These are phyloP conservation scores for Penicillium aurantiogriseum DNA, from an alignment of 2,329 filamentous ascomycete species.

Conservation along the genomic window DNA sequence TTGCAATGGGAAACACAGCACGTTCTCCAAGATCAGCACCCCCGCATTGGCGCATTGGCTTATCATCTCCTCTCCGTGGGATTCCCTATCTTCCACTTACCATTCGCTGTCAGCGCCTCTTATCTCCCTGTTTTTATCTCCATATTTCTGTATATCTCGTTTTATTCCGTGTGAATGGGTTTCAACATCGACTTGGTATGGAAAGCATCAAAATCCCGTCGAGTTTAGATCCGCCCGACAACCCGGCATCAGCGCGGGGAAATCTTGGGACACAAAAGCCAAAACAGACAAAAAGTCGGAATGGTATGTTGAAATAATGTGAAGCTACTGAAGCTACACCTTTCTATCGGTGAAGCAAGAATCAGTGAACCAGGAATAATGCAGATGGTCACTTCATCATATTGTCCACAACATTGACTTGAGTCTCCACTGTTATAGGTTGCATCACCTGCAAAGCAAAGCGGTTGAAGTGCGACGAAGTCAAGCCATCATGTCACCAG, in stretches of 20 bases:
- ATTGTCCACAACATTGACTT: conserved; percentile 25
- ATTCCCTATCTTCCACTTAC: conserved; percentile 12
- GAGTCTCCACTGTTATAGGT: conserved; percentile 47
- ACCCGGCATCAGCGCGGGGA: conserved; percentile 26
- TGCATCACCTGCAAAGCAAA: conserved; percentile 73
- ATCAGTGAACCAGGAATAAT: not conserved
- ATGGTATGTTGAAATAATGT: conserved; percentile 52
- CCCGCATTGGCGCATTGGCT: conserved; percentile 21
- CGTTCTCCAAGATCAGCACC: conserved; percentile 12
- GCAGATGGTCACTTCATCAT: not conserved
- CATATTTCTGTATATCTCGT: not conserved
- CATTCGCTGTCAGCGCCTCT: conserved; percentile 17
- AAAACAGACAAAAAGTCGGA: conserved; percentile 73
- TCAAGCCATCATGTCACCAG: conserved; percentile 66
- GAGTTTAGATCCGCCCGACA: conserved; percentile 41
- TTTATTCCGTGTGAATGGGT: conserved; percentile 6
- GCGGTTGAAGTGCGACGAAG: conserved; percentile 71
- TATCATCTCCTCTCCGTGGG: conserved; percentile 12
- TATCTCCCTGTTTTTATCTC: conserved; percentile 7
- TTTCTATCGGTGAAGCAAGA: not conserved
- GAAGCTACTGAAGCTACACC: not conserved
- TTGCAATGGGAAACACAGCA: not conserved
- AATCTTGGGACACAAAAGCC: conserved; percentile 51
- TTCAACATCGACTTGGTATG: conserved; percentile 40
- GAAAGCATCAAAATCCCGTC: conserved; percentile 62